These are phyloP conservation scores for Trichaptum fuscoviolaceum DNA, from an alignment of 768 basidiomycete species.

Conservation along the genomic window DNA sequence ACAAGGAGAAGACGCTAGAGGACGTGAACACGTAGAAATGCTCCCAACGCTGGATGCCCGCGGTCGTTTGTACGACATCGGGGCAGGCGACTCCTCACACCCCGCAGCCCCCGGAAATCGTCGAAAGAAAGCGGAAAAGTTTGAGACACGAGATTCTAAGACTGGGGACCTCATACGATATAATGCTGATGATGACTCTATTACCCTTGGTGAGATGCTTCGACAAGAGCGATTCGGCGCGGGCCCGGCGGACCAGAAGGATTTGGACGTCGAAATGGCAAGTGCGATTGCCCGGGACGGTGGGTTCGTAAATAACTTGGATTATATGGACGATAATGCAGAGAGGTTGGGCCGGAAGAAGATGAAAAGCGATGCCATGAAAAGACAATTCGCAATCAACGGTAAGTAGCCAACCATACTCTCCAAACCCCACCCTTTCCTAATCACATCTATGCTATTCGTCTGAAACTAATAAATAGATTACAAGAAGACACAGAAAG, in stretches of 20 bases:
- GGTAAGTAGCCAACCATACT: slow-evolving; percentile 40
- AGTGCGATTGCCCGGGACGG: slow-evolving; percentile 82
- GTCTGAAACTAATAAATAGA: slow-evolving; percentile 41
- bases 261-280: slow-evolving; percentile 87
- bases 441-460: neutral
- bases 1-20: slow-evolving; percentile 32
- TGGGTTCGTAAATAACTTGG: slow-evolving; percentile 85
- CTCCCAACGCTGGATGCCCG: slow-evolving; percentile 83
- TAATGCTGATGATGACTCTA: slow-evolving; percentile 86
- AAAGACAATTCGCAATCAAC: slow-evolving; percentile 92
- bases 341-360: slow-evolving; percentile 89
- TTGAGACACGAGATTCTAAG: slow-evolving; percentile 86
- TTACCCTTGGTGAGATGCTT: slow-evolving; percentile 85
- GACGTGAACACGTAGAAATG: slow-evolving; percentile 50
- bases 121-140: slow-evolving; percentile 74
- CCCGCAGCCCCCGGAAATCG: slow-evolving; percentile 57
- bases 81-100: slow-evolving; percentile 56
- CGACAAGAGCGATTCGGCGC: slow-evolving; percentile 89
- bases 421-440: neutral
- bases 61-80: slow-evolving; percentile 88
- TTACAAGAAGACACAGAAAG: slow-evolving; percentile 92
- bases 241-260: slow-evolving; percentile 87
- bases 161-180: slow-evolving; percentile 86
- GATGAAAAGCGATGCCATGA: slow-evolving; percentile 96
- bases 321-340: slow-evolving; percentile 96